Base-by-base conservation (phyloP, 2,329 filamentous ascomycete genomes). In the Chaetomiaceae sp. region DNA sequence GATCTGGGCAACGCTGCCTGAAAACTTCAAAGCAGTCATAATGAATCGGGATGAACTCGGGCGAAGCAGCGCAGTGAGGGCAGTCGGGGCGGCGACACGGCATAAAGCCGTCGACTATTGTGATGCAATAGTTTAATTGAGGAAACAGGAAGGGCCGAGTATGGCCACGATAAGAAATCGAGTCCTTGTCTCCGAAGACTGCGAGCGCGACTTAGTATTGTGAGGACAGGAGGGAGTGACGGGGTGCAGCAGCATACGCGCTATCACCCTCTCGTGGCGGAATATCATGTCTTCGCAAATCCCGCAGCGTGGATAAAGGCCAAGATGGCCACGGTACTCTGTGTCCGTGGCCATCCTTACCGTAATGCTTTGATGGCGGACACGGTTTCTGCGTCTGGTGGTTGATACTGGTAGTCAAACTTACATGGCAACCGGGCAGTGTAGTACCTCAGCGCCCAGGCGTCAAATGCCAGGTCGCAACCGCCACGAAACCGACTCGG, bases 141-240 rank as follows among this genome's bases (percentile, higher is more conserved):
- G 42, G 42, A 10, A 45, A 38, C 5, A 27, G 18, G 27, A 45
- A 45, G 30, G 36, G 37, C n/a, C 22, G 15, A 18, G 37, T 45
- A 19, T 29, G 22, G 17, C 37, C 37, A 17, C 37, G 29, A 7
- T 36, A 45, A 12, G 20, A 34, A 9, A 37, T 45, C 29, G 37
- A 45, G 36, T 45, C 37, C 10, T 12, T 6, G 30, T 35, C 36
- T 14, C 43, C 43, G n/a, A 22, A 29, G 29, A 45, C 43, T 45
- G 26, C 12, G 33, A 3, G 12, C 3, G 22, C 22, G 9, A 24
- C 22, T 36, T 27, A 36, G 32, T 12, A 40, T 6, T 6, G 15
- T 35, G 19, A 11, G 30, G 26, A 9, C 11, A 11, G 15, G 32
- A 26, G 20, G 24, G 12, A 24, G 18, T 3, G 14, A 24, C 9